Base-by-base conservation (phyloP, 2,329 filamentous ascomycete genomes). In the Didymella arachidicola region DNA sequence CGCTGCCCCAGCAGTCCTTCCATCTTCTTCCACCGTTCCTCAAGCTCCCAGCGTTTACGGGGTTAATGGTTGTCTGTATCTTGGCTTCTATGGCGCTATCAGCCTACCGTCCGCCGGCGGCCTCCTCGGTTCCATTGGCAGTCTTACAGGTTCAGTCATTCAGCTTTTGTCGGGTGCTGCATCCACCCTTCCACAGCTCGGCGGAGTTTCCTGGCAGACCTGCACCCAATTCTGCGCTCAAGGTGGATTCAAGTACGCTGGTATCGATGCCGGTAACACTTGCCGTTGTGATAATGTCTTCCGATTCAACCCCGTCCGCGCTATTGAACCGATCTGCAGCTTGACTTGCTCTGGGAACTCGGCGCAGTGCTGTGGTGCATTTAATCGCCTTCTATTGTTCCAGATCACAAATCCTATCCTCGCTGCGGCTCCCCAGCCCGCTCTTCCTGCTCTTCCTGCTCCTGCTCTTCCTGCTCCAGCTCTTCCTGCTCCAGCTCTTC, bases 251-350 rank as follows among this genome's bases (percentile, higher is more conserved):
- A 52, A 38, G 25, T 57, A 48, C 11, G 48, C 48, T 2, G 55
- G 55, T 32, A 57, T 57, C 8, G 55, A 57, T 7, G 48, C 48
- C 1, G 55, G 48, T 0, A n/a, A 36, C 2, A 57, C 55, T 22
- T 57, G 55, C 30, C 55, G 55, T 19, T 57, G 55, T 11, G 55
- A 48, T 29, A 57, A 42, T 34, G 6, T 0, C 12, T 47, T 57
- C 19, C 16, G 27, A 14, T 57, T 57, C 29, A 22, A 27, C 10
- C 48, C 36, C 5, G 22, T 5, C 16, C 48, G 34, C 4, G 48
- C 43, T 7, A 4, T 19, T 14, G 55, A 57, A 7, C 22, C 29
- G 4, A 18, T 57, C 14, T 57, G 55, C 25, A 14, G 22, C 14
- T n/a, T 53, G n/a, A 30, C 25, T 2, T 57, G 55, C 11, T 27